Conservation (phyloP, 73 alveolate genomes). For the Paramecium tetraurelia region DNA sequence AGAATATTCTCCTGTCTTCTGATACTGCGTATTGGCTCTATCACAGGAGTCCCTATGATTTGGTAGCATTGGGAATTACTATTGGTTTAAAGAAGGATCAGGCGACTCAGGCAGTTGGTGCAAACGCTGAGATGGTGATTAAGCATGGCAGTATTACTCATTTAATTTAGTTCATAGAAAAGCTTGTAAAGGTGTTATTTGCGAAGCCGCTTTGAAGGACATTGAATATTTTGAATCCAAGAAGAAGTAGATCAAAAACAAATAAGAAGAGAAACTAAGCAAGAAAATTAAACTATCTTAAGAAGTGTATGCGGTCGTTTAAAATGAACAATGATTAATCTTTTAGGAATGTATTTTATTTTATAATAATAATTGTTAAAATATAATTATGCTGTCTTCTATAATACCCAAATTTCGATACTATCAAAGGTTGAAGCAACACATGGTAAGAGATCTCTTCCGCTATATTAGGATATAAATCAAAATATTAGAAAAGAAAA, state of each 20-base stretch:
- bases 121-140: conserved; percentile 54
- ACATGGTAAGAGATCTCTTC: not conserved
- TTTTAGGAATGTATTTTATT: not conserved
- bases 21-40: conserved; percentile 61
- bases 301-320: not conserved
- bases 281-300: not conserved
- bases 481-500: not conserved
- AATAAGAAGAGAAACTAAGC: not conserved
- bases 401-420: not conserved
- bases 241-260: not conserved
- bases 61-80: conserved; percentile 58
- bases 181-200: conserved; percentile 63
- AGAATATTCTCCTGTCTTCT: conserved; percentile 60
- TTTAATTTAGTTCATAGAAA: conserved; percentile 51
- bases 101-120: conserved; percentile 56
- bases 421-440: not conserved
- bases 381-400: not conserved
- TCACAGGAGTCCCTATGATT: conserved; percentile 74
- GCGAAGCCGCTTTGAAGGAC: not conserved
- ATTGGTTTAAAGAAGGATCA: conserved; percentile 59
- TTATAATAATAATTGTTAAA: not conserved
- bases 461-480: not conserved
- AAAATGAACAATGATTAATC: not conserved
- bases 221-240: not conserved
- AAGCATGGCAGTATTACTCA: conserved; percentile 64